A percentile compares a stretch with the other conserved stretches of the same genome.
phyloP scores from a whole-genome alignment of 2,329 filamentous ascomycete genomes.

The Aphanocladium album region DNA sequence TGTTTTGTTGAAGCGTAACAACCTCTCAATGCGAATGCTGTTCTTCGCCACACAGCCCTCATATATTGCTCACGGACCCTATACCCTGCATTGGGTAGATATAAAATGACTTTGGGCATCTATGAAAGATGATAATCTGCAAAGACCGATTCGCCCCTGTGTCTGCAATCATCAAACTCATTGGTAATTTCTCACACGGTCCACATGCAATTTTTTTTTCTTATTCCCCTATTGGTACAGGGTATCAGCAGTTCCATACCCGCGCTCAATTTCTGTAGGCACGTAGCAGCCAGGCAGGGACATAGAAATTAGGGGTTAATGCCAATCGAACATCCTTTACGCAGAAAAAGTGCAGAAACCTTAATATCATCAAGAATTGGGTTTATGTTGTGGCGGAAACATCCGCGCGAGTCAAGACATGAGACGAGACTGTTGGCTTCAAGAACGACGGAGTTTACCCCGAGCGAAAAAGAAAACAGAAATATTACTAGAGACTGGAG shows the following conservation, averaged over 20 bases:
- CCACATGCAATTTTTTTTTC: not conserved
- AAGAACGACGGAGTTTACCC: not conserved
- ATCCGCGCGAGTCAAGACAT: not conserved
- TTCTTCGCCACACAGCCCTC: no score
- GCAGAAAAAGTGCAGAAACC: not conserved
- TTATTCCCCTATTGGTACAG: not conserved
- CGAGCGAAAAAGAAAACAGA: not conserved
- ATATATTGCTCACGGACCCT: no score
- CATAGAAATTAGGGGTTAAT: not conserved
- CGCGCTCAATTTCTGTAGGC: not conserved
- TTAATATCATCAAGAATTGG: not conserved
- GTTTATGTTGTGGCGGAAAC: not conserved
- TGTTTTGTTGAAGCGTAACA: no score
- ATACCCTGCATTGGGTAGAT: not conserved
- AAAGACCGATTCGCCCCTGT: not conserved
- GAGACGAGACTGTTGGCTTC: not conserved
- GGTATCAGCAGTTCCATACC: not conserved
- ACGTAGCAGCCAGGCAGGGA: not conserved
- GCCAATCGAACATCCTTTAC: not conserved
- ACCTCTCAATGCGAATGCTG: no score
- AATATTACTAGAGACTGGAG: not conserved
- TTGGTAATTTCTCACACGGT: not conserved
- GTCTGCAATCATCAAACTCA: not conserved
- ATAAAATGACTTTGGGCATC: slow-evolving; percentile 1
- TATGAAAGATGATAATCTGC: not conserved